Base-by-base conservation (phyloP, 2,329 filamentous ascomycete genomes). In the Thelonectria olida region DNA sequence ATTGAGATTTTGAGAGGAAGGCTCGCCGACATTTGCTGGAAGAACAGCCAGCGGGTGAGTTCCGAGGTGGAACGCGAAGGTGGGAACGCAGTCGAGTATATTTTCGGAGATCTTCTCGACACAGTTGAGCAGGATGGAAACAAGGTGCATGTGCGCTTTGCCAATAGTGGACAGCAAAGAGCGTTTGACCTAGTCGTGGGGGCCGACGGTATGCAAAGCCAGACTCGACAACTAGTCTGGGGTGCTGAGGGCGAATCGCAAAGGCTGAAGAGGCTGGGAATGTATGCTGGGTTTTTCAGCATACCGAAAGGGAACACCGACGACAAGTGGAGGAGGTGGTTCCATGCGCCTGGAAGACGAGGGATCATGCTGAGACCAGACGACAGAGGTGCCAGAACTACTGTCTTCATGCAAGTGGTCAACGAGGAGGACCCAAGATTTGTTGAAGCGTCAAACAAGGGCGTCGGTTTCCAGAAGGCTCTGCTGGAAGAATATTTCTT, bases 1-100 rank as follows among this genome's bases (percentile, higher is more conserved):
- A 87, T 80, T 61, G 87, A 89, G 74, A 84, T 89, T 49, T 84
- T 89, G 79, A 78, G 86, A 8, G 85, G 83, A 0, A 83, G 87
- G 53, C 67, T 89, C 5, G 20, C 42, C 13, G 42, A 45, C 10
- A 45, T 45, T 23, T 45, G 42, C 22, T 45, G 42, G 42, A 45
- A 28, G 42, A 45, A 45, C 22, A 45, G 22, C 7, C 42, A 45
- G 42, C 42, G 42, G n/a, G 22, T 45, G 15, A 45, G n/a, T 80
- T 81, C 4, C 56, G 5, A 58, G 65, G 9, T 64, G 57, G 63
- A 66, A 62, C 17, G 61, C 54, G 6, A 55, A 53, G n/a, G 60
- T 2, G 20, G 19, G 22, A 44, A 31, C 20, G 51, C 22, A 5
- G 67, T 65, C 13, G 62, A 61, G 27, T 77, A 73, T 58, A 34